phyloP scores from a whole-genome alignment of 495 filamentous ascomycete genomes.

The Neurospora sp. region DNA sequence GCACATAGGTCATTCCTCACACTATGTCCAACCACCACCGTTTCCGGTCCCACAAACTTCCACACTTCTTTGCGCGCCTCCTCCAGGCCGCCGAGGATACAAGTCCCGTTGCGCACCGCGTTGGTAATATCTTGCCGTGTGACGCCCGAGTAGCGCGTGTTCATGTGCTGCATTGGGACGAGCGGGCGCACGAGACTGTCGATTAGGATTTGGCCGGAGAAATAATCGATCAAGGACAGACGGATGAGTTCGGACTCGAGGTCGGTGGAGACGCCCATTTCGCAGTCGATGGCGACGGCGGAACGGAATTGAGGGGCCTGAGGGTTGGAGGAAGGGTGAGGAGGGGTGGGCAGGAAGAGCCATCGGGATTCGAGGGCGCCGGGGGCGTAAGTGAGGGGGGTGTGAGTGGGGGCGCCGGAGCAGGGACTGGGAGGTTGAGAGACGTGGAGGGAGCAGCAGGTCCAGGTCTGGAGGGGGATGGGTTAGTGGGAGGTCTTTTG shows the following conservation, averaged over 20 bases:
- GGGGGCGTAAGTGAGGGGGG: not conserved
- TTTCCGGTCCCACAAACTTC: slow-evolving; percentile 25
- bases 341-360: slow-evolving; percentile 3
- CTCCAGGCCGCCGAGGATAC: slow-evolving; percentile 15
- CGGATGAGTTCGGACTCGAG: slow-evolving; percentile 32
- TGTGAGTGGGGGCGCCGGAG: not conserved
- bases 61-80: slow-evolving; percentile 26
- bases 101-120: slow-evolving; percentile 2
- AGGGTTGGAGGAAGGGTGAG: not conserved
- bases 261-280: slow-evolving; percentile 30
- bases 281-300: slow-evolving; percentile 40
- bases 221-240: slow-evolving; percentile 34
- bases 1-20: slow-evolving; percentile 16
- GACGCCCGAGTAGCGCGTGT: slow-evolving; percentile 32
- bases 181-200: slow-evolving; percentile 33
- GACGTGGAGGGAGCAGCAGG: slow-evolving; percentile 2
- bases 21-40: slow-evolving; percentile 25
- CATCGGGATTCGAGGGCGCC: not conserved
- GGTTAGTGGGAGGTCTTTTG: not conserved
- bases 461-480: not conserved
- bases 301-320: not conserved
- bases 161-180: slow-evolving; percentile 27
- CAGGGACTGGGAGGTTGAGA: not conserved
- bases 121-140: slow-evolving; percentile 17
- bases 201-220: slow-evolving; percentile 31